Evolutionary conservation across 2,329 filamentous ascomycete species (phyloP), one percentile per base, ranked within the genome.

Genomic region (Teratosphaeriaceae sp.): DNA sequence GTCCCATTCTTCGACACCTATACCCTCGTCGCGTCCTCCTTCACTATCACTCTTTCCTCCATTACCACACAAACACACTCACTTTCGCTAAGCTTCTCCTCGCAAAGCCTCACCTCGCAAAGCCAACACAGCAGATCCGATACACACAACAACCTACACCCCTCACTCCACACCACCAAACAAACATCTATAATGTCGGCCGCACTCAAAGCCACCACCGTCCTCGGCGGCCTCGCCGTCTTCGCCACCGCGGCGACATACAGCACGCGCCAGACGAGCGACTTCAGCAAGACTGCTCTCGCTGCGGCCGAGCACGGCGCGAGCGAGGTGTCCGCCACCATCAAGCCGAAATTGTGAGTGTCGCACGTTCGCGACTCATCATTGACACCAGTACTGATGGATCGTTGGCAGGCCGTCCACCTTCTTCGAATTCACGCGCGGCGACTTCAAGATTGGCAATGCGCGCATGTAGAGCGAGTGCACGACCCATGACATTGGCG

Each of bases 391-490:
- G n/a, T 22, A 20, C 15, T 40, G 7, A 21, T 16, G 26, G 8
- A 26, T 13, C 5, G 3, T 12, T 6, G 2, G 23, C 21, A 53
- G 50, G 6, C 50, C 50, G 8, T 45, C 46, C 13, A 51, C 51
- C 46, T 49, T 53, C 50, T 42, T 52, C 46, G 44, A 52, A 40
- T 42, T 49, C 36, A 49, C 50, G 22, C 38, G 43, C 19, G 48
- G 48, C 43, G 36, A 43, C 12, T 51, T 41, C 44, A 45, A 48
- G 33, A 39, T 39, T 29, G 49, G 45, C 34, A 51, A 48, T 21
- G 48, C 42, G 23, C 39, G 44, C 21, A 29, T 20, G 4, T 38
- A 38, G 35, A 38, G 35, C 20, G n/a, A 3, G 4, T 5, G 4
- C 5, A 38, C 22, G 24, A 3, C 12, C 9, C 35, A 7, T 5